phyloP scores from a whole-genome alignment of 2,329 filamentous ascomycete genomes.

The Teratosphaeria destructans region DNA sequence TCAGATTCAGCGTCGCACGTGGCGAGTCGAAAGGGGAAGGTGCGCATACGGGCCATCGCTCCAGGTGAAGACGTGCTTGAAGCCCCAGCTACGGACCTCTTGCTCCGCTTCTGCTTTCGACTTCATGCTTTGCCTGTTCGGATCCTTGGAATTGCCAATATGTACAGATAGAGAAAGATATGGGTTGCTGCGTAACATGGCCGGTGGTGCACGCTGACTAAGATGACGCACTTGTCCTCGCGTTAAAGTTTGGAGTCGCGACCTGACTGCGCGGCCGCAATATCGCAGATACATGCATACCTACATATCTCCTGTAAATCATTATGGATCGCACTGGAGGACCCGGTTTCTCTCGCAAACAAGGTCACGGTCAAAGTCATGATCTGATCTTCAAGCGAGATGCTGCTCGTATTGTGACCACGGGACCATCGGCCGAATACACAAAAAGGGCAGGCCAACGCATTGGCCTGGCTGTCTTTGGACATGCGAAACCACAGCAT shows the following conservation, averaged over 20 bases:
- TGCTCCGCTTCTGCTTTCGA: constrained; percentile 33
- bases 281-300: too few species aligned
- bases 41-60: constrained; percentile 51
- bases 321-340: not conserved
- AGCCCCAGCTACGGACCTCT: constrained; percentile 60
- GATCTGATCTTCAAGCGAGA: too few species aligned
- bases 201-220: not conserved
- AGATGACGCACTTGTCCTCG: not conserved
- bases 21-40: not conserved
- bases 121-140: not conserved
- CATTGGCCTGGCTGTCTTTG: too few species aligned
- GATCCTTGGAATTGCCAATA: too few species aligned
- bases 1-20: not conserved
- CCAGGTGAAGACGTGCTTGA: constrained; percentile 61
- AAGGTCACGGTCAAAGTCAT: too few species aligned
- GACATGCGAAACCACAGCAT: too few species aligned
- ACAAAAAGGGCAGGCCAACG: too few species aligned
- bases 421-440: too few species aligned
- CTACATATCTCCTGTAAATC: too few species aligned
- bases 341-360: too few species aligned
- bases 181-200: not conserved
- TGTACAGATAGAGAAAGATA: not conserved
- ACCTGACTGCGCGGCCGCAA: too few species aligned
- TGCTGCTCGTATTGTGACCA: too few species aligned
- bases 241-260: not conserved